Percentiles rank a stretch among this genome's conserved stretches.
Conservation (phyloP, 192 early-diverging fungal genomes). For the Lobosporangium transversale region DNA sequence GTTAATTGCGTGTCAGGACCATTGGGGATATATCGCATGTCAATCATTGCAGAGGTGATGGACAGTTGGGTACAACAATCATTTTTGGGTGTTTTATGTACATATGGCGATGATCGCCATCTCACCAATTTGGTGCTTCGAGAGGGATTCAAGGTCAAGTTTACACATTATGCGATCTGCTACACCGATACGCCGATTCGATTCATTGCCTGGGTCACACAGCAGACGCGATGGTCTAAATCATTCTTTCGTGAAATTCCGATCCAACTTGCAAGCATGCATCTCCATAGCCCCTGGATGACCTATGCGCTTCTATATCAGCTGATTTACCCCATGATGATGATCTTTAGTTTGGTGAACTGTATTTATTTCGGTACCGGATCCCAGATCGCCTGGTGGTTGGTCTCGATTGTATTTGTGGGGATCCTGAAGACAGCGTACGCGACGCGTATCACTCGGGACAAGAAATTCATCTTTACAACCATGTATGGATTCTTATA, state of each 20-base stretch:
- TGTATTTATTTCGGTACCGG: slow-evolving; percentile 49
- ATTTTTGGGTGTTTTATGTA: slow-evolving; percentile 68
- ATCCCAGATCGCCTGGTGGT: slow-evolving; percentile 51
- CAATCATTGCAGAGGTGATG: slow-evolving; percentile 58
- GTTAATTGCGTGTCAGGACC: slow-evolving; percentile 75
- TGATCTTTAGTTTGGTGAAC: slow-evolving; percentile 62
- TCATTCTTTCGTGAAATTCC: slow-evolving; percentile 69
- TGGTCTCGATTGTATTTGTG: slow-evolving; percentile 57
- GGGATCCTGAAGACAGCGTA: slow-evolving; percentile 59
- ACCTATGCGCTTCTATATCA: slow-evolving; percentile 68
- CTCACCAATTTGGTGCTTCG: slow-evolving; percentile 65
- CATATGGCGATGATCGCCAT: slow-evolving; percentile 73
- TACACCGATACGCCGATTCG: slow-evolving; percentile 66
- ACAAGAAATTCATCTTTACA: slow-evolving; percentile 56
- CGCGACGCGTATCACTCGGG: slow-evolving; percentile 45
- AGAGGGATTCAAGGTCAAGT: slow-evolving; percentile 62
- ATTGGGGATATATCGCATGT: slow-evolving; percentile 66
- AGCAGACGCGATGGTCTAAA: slow-evolving; percentile 74
- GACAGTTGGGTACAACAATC: slow-evolving; percentile 65
- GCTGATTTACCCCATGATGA: slow-evolving; percentile 68
- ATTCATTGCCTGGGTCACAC: slow-evolving; percentile 69
- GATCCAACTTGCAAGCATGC: slow-evolving; percentile 57
- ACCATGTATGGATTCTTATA: slow-evolving; percentile 64
- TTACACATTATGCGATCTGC: slow-evolving; percentile 67
- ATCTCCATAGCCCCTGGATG: slow-evolving; percentile 70